A percentile compares a stretch with the other conserved stretches of the same genome.
Conservation (phyloP, 768 basidiomycete genomes). For the Agaricus blazei region DNA sequence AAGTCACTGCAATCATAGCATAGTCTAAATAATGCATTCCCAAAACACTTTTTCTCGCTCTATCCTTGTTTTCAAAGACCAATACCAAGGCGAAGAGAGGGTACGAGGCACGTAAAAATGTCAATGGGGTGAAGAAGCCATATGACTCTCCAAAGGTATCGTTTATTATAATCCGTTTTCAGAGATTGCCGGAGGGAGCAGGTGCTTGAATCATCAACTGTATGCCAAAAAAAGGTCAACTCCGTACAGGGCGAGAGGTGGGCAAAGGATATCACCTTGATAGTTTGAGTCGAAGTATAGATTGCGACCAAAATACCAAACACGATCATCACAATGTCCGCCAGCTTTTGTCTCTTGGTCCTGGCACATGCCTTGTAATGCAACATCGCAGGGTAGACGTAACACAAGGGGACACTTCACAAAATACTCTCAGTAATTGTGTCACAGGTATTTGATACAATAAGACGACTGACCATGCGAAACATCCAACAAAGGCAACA, state of each 20-base stretch:
- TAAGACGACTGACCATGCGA: conserved; percentile 70
- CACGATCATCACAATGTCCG: conserved; percentile 67
- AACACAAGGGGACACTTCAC: conserved; percentile 86
- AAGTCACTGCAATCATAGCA: too few species aligned
- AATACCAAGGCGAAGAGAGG: too few species aligned
- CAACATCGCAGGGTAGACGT: conserved; percentile 90
- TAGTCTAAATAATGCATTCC: too few species aligned
- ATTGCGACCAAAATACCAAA: conserved; percentile 70
- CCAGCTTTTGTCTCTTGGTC: conserved; percentile 58
- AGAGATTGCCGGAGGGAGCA: not conserved
- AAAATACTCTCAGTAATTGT: not conserved
- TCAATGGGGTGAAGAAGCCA: too few species aligned
- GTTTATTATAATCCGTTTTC: too few species aligned
- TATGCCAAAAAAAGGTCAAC: conserved; percentile 7
- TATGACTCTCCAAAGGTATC: too few species aligned
- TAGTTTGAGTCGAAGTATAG: conserved; percentile 80
- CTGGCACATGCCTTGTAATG: conserved; percentile 84
- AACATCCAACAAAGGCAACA: conserved; percentile 87
- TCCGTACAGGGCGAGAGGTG: not conserved
- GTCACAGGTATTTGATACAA: not conserved
- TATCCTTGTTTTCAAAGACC: too few species aligned
- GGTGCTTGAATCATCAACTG: conserved; percentile 52
- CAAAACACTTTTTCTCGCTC: too few species aligned
- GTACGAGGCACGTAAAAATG: too few species aligned
- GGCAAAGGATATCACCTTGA: conserved; percentile 44